Conservation (phyloP, 176 grass and related monocot species). For the Tuctoria greenei region DNA sequence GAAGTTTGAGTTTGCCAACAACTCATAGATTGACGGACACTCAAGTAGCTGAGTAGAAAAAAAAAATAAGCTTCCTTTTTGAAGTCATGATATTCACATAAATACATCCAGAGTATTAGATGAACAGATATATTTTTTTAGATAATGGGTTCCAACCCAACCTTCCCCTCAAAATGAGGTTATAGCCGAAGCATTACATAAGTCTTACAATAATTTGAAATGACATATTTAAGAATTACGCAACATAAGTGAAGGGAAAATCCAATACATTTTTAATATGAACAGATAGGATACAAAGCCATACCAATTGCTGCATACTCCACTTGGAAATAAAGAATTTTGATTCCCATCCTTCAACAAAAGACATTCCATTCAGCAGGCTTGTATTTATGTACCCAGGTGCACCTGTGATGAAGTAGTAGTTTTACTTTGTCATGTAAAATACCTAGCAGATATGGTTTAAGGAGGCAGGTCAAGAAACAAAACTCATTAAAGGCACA, state of each 20-base stretch:
- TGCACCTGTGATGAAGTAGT: slow-evolving; percentile 63
- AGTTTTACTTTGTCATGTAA: slow-evolving; percentile 33
- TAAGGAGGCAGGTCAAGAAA: neutral
- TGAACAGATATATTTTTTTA: too few relatives aligned
- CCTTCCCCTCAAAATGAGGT: too few relatives aligned
- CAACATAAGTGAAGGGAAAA: too few relatives aligned
- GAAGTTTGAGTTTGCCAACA: slow-evolving; percentile 65
- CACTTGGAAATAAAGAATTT: slow-evolving; percentile 96
- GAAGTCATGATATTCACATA: slow-evolving; percentile 14
- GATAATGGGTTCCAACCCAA: too few relatives aligned
- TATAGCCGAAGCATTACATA: too few relatives aligned
- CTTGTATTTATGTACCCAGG: slow-evolving; percentile 91
- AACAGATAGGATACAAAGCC: slow-evolving; percentile 24
- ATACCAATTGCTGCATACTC: slow-evolving; percentile 99
- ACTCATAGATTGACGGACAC: slow-evolving; percentile 97
- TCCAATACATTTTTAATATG: too few relatives aligned
- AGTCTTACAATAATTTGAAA: too few relatives aligned
- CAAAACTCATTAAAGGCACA: neutral
- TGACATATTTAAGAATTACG: too few relatives aligned
- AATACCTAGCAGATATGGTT: slow-evolving; percentile 12
- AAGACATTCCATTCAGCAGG: slow-evolving; percentile 92
- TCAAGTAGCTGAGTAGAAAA: slow-evolving; percentile 79
- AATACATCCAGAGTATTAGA: neutral
- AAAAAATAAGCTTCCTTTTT: slow-evolving; percentile 15
- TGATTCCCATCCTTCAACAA: slow-evolving; percentile 92